phyloP scores from a whole-genome alignment of 495 filamentous ascomycete genomes.

The Chaetomium cochliodes region DNA sequence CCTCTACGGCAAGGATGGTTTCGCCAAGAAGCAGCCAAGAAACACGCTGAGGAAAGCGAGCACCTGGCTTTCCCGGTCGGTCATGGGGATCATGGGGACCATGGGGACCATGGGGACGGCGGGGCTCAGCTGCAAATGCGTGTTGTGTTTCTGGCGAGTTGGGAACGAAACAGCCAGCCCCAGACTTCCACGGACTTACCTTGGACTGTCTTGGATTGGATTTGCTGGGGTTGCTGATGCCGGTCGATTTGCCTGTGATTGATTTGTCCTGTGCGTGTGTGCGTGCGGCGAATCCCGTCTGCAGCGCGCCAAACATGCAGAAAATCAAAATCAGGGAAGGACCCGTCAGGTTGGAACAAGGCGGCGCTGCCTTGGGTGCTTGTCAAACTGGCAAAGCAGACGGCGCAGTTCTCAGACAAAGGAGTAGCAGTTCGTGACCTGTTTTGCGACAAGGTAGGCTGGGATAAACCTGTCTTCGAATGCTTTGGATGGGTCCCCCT shows the following conservation, averaged over 20 bases:
- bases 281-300: neutral
- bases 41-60: constrained; percentile 7
- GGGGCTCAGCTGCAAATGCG: neutral
- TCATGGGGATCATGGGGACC: too few relatives aligned
- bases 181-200: too few relatives aligned
- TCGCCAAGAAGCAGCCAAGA: constrained; percentile 22
- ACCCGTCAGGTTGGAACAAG: constrained; percentile 6
- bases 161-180: neutral
- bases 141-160: neutral
- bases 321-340: constrained; percentile 15
- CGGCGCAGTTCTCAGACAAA: constrained; percentile 8
- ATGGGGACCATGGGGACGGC: too few relatives aligned
- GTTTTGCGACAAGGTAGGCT: neutral
- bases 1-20: constrained; percentile 10
- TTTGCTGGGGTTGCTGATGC: neutral
- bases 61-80: neutral
- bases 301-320: neutral
- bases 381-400: constrained; percentile 9
- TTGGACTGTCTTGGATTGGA: too few relatives aligned
- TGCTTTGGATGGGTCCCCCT: neutral
- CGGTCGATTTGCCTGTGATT: neutral
- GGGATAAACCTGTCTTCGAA: constrained; percentile 2
- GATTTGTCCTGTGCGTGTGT: too few relatives aligned
- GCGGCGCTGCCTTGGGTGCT: neutral
- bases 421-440: constrained; percentile 10